Evolutionary conservation across 139 green algal species (phyloP).

Genomic region (Desmodesmus armatus): DNA sequence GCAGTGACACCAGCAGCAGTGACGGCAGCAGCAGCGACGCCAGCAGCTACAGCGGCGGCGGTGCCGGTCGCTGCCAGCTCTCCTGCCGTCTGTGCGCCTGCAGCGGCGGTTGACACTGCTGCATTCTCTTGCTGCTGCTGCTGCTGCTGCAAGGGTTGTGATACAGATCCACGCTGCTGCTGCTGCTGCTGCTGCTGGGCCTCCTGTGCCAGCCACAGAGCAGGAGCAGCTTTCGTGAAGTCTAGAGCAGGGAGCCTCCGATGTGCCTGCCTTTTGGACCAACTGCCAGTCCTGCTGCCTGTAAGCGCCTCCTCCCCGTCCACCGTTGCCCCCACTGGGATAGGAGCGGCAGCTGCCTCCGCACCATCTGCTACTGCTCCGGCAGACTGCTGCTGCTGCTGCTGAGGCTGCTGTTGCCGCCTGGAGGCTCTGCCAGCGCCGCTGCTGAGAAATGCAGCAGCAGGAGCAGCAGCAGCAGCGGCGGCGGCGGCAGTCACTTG

Average conservation of each 20-base stretch:
- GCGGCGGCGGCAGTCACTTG: background rate
- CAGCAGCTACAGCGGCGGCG: background rate
- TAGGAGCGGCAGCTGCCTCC: too few relatives aligned
- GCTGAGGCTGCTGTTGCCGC: background rate
- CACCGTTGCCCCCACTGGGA: too few relatives aligned
- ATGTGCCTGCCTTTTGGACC: background rate
- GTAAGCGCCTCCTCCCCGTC: too few relatives aligned
- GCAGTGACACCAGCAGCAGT: too few relatives aligned
- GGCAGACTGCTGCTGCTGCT: background rate
- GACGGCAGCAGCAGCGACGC: background rate
- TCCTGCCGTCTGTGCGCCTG: too few relatives aligned
- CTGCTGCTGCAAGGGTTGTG: background rate
- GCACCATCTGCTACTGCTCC: too few relatives aligned
- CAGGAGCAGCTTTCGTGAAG: background rate
- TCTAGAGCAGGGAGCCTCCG: conserved; percentile 29
- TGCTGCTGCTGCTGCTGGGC: conserved; percentile 14
- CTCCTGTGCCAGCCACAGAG: conserved; percentile 4
- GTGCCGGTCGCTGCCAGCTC: too few relatives aligned
- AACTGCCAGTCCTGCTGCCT: background rate
- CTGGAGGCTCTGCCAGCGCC: too few relatives aligned
- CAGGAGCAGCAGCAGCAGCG: background rate
- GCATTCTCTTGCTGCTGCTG: conserved; percentile 10
- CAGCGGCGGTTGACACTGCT: background rate
- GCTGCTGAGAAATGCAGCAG: background rate
- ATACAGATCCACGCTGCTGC: background rate